phyloP scores from a whole-genome alignment of 352 stramenopile genomes.

The Globisporangium heterothallicum region DNA sequence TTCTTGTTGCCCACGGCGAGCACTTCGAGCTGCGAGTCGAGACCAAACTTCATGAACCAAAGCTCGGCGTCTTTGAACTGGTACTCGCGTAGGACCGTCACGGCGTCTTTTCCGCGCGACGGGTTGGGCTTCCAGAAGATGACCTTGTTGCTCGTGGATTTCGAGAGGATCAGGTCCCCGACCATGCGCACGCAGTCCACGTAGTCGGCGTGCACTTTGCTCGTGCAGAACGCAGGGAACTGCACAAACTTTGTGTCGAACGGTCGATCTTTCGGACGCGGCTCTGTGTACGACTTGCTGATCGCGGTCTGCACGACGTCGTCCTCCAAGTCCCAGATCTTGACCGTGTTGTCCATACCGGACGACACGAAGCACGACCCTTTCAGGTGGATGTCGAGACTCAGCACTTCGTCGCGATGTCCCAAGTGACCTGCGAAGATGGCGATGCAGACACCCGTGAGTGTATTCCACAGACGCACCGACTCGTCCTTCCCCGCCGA shows the following conservation, averaged over 20 bases:
- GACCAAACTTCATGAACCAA: slow-evolving; percentile 86
- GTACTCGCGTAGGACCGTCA: slow-evolving; percentile 80
- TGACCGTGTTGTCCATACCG: slow-evolving; percentile 92
- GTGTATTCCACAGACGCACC: slow-evolving; percentile 91
- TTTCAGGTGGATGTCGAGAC: slow-evolving; percentile 83
- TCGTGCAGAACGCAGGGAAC: slow-evolving; percentile 89
- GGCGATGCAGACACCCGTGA: slow-evolving; percentile 79
- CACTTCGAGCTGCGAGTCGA: slow-evolving; percentile 69
- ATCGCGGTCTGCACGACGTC: slow-evolving; percentile 69
- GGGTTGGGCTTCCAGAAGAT: slow-evolving; percentile 91
- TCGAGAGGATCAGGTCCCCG: slow-evolving; percentile 72
- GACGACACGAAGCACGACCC: slow-evolving; percentile 85
- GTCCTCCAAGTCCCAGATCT: slow-evolving; percentile 90
- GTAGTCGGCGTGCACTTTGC: slow-evolving; percentile 89
- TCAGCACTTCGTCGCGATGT: slow-evolving; percentile 88
- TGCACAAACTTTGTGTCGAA: slow-evolving; percentile 87
- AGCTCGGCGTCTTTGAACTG: slow-evolving; percentile 77
- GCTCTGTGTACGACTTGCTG: slow-evolving; percentile 66
- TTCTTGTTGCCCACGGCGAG: slow-evolving; percentile 83
- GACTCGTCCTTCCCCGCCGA: slow-evolving; percentile 91
- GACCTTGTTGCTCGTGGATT: slow-evolving; percentile 85
- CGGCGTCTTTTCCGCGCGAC: slow-evolving; percentile 68
- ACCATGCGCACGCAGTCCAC: slow-evolving; percentile 86
- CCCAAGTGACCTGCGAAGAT: slow-evolving; percentile 91
- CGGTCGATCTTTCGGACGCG: slow-evolving; percentile 45